Evolutionary conservation across 768 basidiomycete species (phyloP).

Genomic region (Serendipita sp.): DNA sequence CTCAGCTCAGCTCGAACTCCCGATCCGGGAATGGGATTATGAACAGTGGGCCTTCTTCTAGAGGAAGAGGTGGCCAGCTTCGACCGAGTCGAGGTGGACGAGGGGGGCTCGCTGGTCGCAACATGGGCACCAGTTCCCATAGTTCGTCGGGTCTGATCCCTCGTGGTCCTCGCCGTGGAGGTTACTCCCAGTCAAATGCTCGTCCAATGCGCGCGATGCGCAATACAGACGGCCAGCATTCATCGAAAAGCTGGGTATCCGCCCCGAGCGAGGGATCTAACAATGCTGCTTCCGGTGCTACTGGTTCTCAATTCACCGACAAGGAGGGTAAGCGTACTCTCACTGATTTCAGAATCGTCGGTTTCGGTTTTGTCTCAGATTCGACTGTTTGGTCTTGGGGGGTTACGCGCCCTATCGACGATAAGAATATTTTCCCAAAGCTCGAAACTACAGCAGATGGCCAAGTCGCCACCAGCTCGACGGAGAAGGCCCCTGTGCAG

Average conservation of each 20-base stretch:
- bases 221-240: too few relatives aligned
- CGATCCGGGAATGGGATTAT: background rate
- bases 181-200: background rate
- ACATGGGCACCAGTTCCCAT: background rate
- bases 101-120: background rate
- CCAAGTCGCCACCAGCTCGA: background rate
- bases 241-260: too few relatives aligned
- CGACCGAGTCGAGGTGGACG: background rate
- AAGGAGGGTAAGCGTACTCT: constrained; percentile 83
- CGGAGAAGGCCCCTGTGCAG: background rate
- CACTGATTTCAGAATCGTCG: constrained; percentile 95
- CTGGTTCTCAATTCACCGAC: background rate
- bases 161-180: constrained; percentile 2
- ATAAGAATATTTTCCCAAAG: constrained; percentile 4
- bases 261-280: too few relatives aligned
- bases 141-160: background rate
- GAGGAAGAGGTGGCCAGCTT: background rate
- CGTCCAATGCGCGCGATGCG: background rate
- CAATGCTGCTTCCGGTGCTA: background rate
- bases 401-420: constrained; percentile 13
- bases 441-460: background rate
- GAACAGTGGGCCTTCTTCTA: background rate
- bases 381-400: constrained; percentile 68
- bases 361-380: constrained; percentile 29
- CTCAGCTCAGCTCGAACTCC: background rate